Conservation (phyloP, 2,329 filamentous ascomycete genomes). For the Periconia sp. region DNA sequence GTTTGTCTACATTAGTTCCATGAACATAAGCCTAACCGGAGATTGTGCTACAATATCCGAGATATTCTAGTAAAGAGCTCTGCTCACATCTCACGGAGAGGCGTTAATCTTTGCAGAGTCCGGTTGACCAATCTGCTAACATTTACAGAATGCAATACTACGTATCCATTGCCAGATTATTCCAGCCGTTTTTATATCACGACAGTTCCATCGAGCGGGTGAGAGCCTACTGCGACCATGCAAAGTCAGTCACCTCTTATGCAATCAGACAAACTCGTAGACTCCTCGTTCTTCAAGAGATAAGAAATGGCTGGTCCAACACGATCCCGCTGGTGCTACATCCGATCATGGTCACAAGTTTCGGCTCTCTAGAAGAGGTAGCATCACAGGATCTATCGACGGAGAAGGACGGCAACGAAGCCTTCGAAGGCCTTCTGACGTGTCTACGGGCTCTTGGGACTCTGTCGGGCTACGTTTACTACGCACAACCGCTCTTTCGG, state of each 20-base stretch:
- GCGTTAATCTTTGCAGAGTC: too few relatives aligned
- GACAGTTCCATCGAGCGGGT: slow-evolving; percentile 16
- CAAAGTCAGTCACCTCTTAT: slow-evolving; percentile 17
- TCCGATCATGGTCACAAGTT: slow-evolving; percentile 31
- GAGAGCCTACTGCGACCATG: slow-evolving; percentile 21
- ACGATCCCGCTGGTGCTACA: slow-evolving; percentile 33
- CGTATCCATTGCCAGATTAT: slow-evolving; percentile 30
- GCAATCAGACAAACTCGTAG: slow-evolving; percentile 30
- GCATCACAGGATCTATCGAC: slow-evolving; percentile 10
- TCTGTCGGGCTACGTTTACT: slow-evolving; percentile 32
- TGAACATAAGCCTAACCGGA: slow-evolving; percentile 14
- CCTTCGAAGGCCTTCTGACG: slow-evolving; percentile 32
- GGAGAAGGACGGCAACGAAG: slow-evolving; percentile 18
- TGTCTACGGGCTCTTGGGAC: slow-evolving; percentile 32
- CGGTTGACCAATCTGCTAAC: too few relatives aligned
- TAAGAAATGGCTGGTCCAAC: slow-evolving; percentile 29
- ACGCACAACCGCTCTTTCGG: slow-evolving; percentile 35
- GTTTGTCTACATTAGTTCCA: slow-evolving; percentile 1
- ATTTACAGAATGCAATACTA: slow-evolving; percentile 31
- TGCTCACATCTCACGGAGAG: too few relatives aligned
- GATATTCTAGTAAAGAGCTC: too few relatives aligned
- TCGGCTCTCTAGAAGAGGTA: slow-evolving; percentile 35
- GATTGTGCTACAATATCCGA: too few relatives aligned
- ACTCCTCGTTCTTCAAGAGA: slow-evolving; percentile 31
- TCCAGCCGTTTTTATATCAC: slow-evolving; percentile 26